Conservation (phyloP, 331 rosid species). For the Ulmus americana region DNA sequence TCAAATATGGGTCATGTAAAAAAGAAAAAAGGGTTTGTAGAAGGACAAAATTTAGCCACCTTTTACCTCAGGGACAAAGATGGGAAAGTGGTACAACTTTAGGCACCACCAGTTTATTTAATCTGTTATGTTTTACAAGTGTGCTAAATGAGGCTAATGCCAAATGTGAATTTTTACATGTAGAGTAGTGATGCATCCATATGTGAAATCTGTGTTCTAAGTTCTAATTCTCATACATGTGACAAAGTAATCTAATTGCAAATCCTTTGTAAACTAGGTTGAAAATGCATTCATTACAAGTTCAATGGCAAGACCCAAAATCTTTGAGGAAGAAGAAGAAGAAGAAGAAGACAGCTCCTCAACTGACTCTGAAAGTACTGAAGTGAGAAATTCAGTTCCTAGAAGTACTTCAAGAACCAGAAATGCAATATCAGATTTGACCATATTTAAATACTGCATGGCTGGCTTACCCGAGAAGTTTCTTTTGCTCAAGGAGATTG, state of each 20-base stretch:
- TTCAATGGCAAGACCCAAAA: slow-evolving; percentile 35
- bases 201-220: not conserved
- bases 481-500: slow-evolving; percentile 84
- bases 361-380: slow-evolving; percentile 64
- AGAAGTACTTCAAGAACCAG: slow-evolving; percentile 36
- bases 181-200: not conserved
- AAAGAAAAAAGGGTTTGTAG: too few relatives aligned
- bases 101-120: not conserved
- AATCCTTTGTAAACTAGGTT: slow-evolving; percentile 35
- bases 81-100: not conserved
- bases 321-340: slow-evolving; percentile 3
- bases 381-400: slow-evolving; percentile 44
- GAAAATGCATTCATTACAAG: slow-evolving; percentile 42
- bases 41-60: too few relatives aligned
- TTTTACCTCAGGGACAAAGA: too few relatives aligned
- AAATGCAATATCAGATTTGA: slow-evolving; percentile 60
- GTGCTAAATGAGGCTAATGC: too few relatives aligned
- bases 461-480: slow-evolving; percentile 71
- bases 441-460: slow-evolving; percentile 76
- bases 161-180: too few relatives aligned
- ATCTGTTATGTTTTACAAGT: too few relatives aligned
- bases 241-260: slow-evolving; percentile 13
- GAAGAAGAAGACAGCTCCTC: slow-evolving; percentile 49
- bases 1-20: too few relatives aligned
- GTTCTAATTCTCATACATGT: not conserved